A percentile compares a stretch with the other conserved stretches of the same genome.
phyloP scores from a whole-genome alignment of 768 basidiomycete species.

The Macrolepiota albuminosa region DNA sequence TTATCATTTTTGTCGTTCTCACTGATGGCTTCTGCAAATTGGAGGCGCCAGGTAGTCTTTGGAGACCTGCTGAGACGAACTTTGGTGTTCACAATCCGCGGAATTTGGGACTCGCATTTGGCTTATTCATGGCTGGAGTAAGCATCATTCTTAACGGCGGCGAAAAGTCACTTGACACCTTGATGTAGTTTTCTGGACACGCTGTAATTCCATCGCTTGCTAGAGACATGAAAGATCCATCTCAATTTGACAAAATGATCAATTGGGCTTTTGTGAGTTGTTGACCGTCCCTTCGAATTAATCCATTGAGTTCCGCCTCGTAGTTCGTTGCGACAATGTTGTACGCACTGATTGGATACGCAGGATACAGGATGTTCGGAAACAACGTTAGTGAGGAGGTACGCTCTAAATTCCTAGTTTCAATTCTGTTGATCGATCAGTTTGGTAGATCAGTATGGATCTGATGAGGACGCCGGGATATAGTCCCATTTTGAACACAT shows the following conservation, averaged over 20 bases:
- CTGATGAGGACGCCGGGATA: constrained; percentile 71
- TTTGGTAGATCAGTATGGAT: constrained; percentile 71
- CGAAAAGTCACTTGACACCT: not conserved
- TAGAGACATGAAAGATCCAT: constrained; percentile 83
- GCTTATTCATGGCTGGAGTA: constrained; percentile 90
- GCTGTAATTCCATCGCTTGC: constrained; percentile 88
- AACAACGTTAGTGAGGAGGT: constrained; percentile 77
- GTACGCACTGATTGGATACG: constrained; percentile 65
- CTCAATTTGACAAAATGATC: constrained; percentile 75
- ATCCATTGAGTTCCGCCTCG: not conserved
- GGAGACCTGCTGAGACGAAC: constrained; percentile 67
- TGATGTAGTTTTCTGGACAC: constrained; percentile 77
- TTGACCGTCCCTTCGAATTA: not conserved
- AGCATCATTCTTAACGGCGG: constrained; percentile 17
- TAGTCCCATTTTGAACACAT: constrained; percentile 60
- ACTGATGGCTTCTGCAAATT: constrained; percentile 76
- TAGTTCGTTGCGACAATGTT: constrained; percentile 60
- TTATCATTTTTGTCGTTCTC: constrained; percentile 73
- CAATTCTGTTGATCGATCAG: not conserved
- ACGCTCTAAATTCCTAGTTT: constrained; percentile 11
- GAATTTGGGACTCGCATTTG: constrained; percentile 76
- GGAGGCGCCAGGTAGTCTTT: constrained; percentile 75
- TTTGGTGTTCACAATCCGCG: constrained; percentile 45
- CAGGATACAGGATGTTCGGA: constrained; percentile 93
- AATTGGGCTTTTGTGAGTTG: constrained; percentile 78